Evolutionary conservation across 768 basidiomycete genomes (phyloP).

Genomic region (Kwoniella newhampshirensis): DNA sequence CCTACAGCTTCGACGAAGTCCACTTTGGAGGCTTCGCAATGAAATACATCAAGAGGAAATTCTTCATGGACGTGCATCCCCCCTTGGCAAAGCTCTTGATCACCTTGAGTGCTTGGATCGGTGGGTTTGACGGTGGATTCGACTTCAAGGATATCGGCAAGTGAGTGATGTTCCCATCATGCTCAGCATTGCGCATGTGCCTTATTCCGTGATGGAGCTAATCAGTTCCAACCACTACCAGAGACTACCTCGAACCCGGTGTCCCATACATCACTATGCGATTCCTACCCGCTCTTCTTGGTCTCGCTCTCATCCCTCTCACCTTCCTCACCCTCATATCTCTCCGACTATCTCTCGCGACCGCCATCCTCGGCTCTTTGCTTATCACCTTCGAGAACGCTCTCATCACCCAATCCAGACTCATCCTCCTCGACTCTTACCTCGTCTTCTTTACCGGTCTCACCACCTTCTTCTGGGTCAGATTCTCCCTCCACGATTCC

Average conservation of each 20-base stretch:
- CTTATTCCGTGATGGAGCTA: too few relatives aligned
- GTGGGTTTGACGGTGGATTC: slow-evolving; percentile 86
- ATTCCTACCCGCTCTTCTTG: slow-evolving; percentile 84
- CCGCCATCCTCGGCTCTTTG: slow-evolving; percentile 83
- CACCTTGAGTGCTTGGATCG: slow-evolving; percentile 81
- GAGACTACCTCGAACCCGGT: slow-evolving; percentile 66
- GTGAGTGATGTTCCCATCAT: slow-evolving; percentile 56
- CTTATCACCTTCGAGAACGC: slow-evolving; percentile 97
- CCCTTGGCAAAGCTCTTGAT: slow-evolving; percentile 94
- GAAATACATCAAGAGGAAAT: slow-evolving; percentile 83
- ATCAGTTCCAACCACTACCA: slow-evolving; percentile 47
- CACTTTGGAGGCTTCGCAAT: slow-evolving; percentile 97
- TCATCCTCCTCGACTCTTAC: slow-evolving; percentile 97
- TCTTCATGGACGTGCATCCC: slow-evolving; percentile 83
- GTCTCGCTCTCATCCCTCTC: slow-evolving; percentile 82
- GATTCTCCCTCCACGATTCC: slow-evolving; percentile 85
- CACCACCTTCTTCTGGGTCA: slow-evolving; percentile 78
- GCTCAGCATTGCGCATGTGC: too few relatives aligned
- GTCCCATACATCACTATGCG: slow-evolving; percentile 98
- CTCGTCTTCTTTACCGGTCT: slow-evolving; percentile 96
- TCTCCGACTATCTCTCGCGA: slow-evolving; percentile 86
- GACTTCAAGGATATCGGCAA: slow-evolving; percentile 98
- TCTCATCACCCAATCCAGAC: slow-evolving; percentile 88
- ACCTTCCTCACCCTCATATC: slow-evolving; percentile 91
- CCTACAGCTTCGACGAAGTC: slow-evolving; percentile 86